These are phyloP conservation scores for Venturia aucupariae DNA, from an alignment of 2,329 filamentous ascomycete species.

Conservation along the genomic window DNA sequence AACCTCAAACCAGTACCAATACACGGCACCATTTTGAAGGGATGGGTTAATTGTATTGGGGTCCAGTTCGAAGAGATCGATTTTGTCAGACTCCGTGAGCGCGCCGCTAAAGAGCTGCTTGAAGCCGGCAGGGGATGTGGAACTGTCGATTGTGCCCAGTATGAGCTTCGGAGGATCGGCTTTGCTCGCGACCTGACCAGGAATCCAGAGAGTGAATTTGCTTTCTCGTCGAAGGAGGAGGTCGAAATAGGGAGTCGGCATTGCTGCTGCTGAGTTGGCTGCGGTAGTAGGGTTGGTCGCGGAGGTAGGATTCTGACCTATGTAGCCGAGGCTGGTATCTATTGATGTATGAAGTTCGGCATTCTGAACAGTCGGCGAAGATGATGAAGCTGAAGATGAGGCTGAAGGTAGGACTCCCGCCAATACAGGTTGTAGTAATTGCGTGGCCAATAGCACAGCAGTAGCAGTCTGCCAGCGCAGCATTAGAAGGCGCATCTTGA, in stretches of 20 bases:
- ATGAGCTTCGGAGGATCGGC: neutral
- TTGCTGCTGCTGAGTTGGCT: neutral
- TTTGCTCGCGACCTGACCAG: neutral
- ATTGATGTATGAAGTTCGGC: no score
- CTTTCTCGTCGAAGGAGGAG: neutral
- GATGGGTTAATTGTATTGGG: neutral
- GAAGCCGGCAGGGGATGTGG: neutral
- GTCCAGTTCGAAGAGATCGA: neutral
- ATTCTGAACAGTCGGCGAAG: neutral
- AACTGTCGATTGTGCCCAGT: neutral
- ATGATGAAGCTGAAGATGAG: neutral
- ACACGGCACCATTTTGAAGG: neutral
- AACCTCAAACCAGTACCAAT: conserved; percentile 3
- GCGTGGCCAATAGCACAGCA: neutral
- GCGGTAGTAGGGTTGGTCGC: neutral
- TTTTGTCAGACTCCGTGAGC: neutral
- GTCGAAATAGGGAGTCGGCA: neutral
- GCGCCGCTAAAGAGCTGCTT: conserved; percentile 14
- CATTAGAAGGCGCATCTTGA: neutral
- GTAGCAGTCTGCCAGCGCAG: neutral
- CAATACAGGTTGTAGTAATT: neutral
- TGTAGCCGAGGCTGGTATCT: neutral
- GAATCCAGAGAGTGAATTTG: neutral
- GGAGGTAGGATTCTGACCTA: neutral
- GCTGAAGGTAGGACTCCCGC: neutral